phyloP scores from a whole-genome alignment of 2,329 filamentous ascomycete species.

The Diaporthe amygdali region DNA sequence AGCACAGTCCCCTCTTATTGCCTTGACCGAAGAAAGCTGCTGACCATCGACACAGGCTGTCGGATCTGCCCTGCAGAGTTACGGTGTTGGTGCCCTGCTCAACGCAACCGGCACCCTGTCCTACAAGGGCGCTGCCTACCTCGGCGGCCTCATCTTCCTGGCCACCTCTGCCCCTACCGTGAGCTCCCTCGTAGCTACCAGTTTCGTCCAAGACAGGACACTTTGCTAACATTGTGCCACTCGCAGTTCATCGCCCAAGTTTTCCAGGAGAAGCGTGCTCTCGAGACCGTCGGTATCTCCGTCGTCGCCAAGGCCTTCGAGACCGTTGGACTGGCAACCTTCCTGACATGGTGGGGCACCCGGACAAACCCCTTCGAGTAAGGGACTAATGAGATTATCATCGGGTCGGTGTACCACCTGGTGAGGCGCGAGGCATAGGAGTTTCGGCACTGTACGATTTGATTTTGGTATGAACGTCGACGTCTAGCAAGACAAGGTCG shows the following conservation, averaged over 20 bases:
- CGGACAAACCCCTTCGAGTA: conserved; percentile 91
- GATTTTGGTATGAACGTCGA: conserved; percentile 2
- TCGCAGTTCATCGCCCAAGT: conserved; percentile 82
- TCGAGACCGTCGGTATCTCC: conserved; percentile 88
- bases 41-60: conserved; percentile 41
- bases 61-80: conserved; percentile 87
- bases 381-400: conserved; percentile 33
- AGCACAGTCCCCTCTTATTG: neutral
- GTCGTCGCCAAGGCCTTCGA: conserved; percentile 86
- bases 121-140: conserved; percentile 97
- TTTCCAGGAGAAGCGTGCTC: conserved; percentile 87
- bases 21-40: neutral
- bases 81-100: conserved; percentile 87
- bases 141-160: conserved; percentile 89
- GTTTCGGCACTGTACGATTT: conserved; percentile 6
- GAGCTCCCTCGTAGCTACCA: conserved; percentile 40
- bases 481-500: neutral
- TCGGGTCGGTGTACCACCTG: neutral
- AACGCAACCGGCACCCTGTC: conserved; percentile 94
- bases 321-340: conserved; percentile 88
- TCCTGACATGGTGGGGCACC: conserved; percentile 98
- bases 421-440: neutral
- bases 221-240: conserved; percentile 18
- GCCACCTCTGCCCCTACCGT: conserved; percentile 88
- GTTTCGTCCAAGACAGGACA: neutral